Conservation (phyloP, 2,329 filamentous ascomycete species). For the Erysiphe pulchra region DNA sequence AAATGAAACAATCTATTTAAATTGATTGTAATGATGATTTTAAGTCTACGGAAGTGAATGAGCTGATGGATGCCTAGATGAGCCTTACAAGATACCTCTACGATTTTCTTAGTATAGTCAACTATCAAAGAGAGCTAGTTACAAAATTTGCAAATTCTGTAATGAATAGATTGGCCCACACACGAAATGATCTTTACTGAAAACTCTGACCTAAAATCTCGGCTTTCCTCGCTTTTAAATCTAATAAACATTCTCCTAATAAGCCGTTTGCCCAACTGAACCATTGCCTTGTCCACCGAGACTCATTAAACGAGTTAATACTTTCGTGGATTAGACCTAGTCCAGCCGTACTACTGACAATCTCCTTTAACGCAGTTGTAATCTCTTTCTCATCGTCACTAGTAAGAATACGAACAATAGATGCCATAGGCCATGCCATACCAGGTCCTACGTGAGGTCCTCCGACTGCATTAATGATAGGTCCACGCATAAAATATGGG, state of each 20-base stretch:
- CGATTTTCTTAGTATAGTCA: too few relatives aligned
- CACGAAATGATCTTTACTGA: slow-evolving; percentile 12
- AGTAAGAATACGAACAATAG: slow-evolving; percentile 26
- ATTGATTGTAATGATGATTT: too few relatives aligned
- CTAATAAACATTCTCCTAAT: slow-evolving; percentile 61
- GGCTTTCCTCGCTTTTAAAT: slow-evolving; percentile 41
- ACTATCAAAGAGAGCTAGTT: too few relatives aligned
- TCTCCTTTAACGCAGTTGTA: slow-evolving; percentile 8
- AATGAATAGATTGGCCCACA: too few relatives aligned
- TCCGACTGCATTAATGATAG: slow-evolving; percentile 37
- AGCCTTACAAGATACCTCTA: too few relatives aligned
- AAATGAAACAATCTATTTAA: too few relatives aligned
- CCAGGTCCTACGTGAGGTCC: slow-evolving; percentile 37
- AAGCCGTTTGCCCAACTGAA: slow-evolving; percentile 77
- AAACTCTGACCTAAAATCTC: slow-evolving; percentile 28
- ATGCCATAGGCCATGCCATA: slow-evolving; percentile 27
- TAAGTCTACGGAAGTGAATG: too few relatives aligned
- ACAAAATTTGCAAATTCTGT: too few relatives aligned
- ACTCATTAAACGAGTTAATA: slow-evolving; percentile 18
- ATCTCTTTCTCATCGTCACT: slow-evolving; percentile 15
- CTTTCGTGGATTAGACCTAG: slow-evolving; percentile 23
- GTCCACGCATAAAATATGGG: slow-evolving; percentile 39
- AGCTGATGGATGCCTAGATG: too few relatives aligned
- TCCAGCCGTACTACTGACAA: slow-evolving; percentile 8
- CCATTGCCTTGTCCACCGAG: slow-evolving; percentile 20